phyloP scores from a whole-genome alignment of 352 stramenopile species.

The Lagenidium giganteum region DNA sequence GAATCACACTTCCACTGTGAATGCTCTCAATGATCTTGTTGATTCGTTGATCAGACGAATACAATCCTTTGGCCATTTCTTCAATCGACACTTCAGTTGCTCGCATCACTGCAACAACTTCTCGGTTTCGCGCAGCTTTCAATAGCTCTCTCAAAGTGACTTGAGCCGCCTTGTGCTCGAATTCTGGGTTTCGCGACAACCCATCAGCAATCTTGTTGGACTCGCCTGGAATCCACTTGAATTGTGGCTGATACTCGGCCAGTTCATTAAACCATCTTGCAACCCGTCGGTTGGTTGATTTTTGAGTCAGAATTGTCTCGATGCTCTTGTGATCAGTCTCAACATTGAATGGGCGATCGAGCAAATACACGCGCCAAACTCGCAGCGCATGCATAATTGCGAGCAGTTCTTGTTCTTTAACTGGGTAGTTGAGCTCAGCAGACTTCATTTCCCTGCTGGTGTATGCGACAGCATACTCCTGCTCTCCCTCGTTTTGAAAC shows the following conservation, averaged over 20 bases:
- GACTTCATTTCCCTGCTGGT: conserved; percentile 15
- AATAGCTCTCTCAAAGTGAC: too few relatives aligned
- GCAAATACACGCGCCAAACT: conserved; percentile 7
- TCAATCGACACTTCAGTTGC: too few relatives aligned
- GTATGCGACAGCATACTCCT: conserved; percentile 6
- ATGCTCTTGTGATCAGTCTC: conserved; percentile 17
- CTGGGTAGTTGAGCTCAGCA: conserved; percentile 15
- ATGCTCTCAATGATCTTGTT: too few relatives aligned
- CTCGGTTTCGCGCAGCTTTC: too few relatives aligned
- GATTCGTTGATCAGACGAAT: too few relatives aligned
- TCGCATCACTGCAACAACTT: too few relatives aligned
- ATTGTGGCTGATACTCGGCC: conserved; percentile 4
- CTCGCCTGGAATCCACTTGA: conserved; percentile 14
- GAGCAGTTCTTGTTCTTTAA: conserved; percentile 11
- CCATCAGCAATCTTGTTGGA: conserved; percentile 11
- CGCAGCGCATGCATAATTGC: conserved; percentile 10
- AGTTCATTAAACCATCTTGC: conserved; percentile 13
- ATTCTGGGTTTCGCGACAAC: too few relatives aligned
- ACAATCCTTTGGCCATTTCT: too few relatives aligned
- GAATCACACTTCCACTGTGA: too few relatives aligned
- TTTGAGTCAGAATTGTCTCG: conserved; percentile 10
- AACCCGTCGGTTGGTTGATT: conserved; percentile 12
- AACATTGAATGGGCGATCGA: conserved; percentile 4
- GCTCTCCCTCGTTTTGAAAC: conserved; percentile 4
- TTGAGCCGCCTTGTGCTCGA: too few relatives aligned